phyloP scores from a whole-genome alignment of 1,284 basidiomycete species.

The Dichomitus squalens region DNA sequence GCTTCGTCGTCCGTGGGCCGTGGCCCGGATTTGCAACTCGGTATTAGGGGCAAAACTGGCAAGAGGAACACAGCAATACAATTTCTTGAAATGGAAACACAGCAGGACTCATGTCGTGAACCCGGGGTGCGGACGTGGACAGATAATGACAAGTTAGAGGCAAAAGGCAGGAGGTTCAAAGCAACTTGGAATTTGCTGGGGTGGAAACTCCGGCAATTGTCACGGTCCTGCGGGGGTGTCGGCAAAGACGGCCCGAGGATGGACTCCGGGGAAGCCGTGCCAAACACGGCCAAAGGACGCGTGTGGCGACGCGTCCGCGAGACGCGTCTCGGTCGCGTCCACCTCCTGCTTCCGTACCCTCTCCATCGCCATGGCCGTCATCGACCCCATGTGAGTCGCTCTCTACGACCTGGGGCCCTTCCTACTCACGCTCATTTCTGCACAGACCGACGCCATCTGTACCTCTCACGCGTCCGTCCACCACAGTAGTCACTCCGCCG shows the following conservation, averaged over 20 bases:
- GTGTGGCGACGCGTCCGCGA: slow-evolving; percentile 14
- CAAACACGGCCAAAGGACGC: slow-evolving; percentile 17
- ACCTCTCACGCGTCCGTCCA: slow-evolving; percentile 29
- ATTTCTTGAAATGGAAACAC: too few relatives aligned
- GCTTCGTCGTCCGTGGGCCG: too few relatives aligned
- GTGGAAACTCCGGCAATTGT: too few relatives aligned
- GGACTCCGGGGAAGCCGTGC: too few relatives aligned
- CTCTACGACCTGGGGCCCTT: not conserved
- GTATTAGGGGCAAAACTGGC: too few relatives aligned
- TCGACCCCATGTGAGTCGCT: slow-evolving; percentile 9
- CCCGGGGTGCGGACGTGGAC: too few relatives aligned
- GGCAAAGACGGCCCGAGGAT: not conserved
- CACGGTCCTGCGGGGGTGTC: too few relatives aligned
- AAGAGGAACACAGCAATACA: too few relatives aligned
- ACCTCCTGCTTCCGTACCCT: not conserved
- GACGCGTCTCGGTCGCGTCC: not conserved
- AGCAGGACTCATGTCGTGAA: too few relatives aligned
- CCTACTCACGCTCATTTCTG: not conserved
- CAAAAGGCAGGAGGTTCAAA: not conserved
- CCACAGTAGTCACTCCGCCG: slow-evolving; percentile 27
- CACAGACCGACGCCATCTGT: slow-evolving; percentile 24
- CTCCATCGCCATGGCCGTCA: slow-evolving; percentile 3
- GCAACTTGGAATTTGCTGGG: too few relatives aligned
- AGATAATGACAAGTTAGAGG: too few relatives aligned
- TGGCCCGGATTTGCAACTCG: too few relatives aligned